Evolutionary conservation across 176 grass and related monocot species (phyloP), one percentile per base, ranked within the genome.

Genomic region (Bolboschoenus planiculmis): DNA sequence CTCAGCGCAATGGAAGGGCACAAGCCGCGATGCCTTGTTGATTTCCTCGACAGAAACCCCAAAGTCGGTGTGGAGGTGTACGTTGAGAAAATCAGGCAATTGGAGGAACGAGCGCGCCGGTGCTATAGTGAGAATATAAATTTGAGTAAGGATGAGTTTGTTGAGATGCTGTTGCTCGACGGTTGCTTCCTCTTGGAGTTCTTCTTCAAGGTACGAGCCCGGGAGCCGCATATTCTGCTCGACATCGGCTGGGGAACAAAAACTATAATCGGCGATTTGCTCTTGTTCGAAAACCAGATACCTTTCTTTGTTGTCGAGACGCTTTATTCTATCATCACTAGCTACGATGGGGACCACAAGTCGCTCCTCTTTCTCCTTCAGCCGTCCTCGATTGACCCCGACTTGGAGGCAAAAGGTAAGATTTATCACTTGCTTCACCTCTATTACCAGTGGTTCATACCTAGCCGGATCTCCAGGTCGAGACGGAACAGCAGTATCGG

Each of bases 131-230:
- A 85, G 84, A 76, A 6, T 7, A 53, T 85, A 5, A 37, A 79
- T 4, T 0, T 85, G 56, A 65, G 10, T 10, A 14, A 31, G 24
- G 72, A 80, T 60, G 54, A 85, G 56, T 79, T 85, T 53, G 73
- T 65, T 3, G 56, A 85, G 71, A 85, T 85, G 84, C 21, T 85
- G 23, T 51, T 85, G 72, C 27, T 85, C 26, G 72, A 78, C 39
- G 84, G 84, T 35, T 85, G 67, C 65, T 84, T 84, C 26, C 23
- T 84, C 4, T 61, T 84, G 53, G 83, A 84, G 50, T 76, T 76
- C 20, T 44, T 84, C 65, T 58, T 77, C 30, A 59, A 20, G 50
- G 31, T 72, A 6, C 21, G 83, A 4, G 33, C 64, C 10, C 16
- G 50, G 30, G 83, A 84, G 15, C 67, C 14, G 7, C 67, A 84